Percentiles rank a stretch among this genome's conserved stretches.
phyloP scores from a whole-genome alignment of 176 grass and related monocot genomes.

The Thinopyrum elongatum region DNA sequence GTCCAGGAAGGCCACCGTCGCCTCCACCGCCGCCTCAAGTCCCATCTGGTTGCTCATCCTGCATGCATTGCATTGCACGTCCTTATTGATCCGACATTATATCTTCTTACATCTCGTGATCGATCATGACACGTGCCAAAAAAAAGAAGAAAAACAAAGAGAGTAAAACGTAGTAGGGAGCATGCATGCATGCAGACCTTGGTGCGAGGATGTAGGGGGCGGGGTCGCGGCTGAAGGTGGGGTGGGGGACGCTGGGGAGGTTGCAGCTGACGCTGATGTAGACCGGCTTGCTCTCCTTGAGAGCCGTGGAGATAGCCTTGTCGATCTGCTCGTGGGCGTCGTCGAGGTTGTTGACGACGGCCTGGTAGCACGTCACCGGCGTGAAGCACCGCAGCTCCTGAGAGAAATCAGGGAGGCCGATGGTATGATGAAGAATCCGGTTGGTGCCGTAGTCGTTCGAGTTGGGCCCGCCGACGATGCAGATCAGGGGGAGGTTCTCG shows the following conservation, averaged over 20 bases:
- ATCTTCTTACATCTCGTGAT: no score
- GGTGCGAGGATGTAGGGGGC: constrained; percentile 64
- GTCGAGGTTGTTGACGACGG: constrained; percentile 47
- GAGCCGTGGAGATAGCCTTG: constrained; percentile 68
- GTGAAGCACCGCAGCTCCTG: constrained; percentile 64
- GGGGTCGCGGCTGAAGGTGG: constrained; percentile 48
- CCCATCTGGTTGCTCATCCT: no score
- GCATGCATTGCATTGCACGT: no score
- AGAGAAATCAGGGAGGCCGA: constrained; percentile 51
- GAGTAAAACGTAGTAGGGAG: no score
- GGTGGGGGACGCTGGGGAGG: constrained; percentile 55
- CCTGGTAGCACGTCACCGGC: constrained; percentile 30
- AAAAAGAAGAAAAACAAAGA: no score
- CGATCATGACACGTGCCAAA: no score
- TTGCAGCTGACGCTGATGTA: constrained; percentile 87
- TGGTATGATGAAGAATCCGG: constrained; percentile 58
- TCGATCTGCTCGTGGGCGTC: constrained; percentile 47
- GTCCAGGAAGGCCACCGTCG: no score
- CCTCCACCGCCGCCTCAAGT: no score
- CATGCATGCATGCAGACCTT: constrained; percentile 8
- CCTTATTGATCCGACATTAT: no score
- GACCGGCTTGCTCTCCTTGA: constrained; percentile 81
- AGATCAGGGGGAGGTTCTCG: constrained; percentile 55
- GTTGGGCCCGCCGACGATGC: constrained; percentile 56
- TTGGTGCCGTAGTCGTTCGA: constrained; percentile 56